Base-by-base conservation (phyloP, 129 eudicot genomes). In the Lactuca saligna region DNA sequence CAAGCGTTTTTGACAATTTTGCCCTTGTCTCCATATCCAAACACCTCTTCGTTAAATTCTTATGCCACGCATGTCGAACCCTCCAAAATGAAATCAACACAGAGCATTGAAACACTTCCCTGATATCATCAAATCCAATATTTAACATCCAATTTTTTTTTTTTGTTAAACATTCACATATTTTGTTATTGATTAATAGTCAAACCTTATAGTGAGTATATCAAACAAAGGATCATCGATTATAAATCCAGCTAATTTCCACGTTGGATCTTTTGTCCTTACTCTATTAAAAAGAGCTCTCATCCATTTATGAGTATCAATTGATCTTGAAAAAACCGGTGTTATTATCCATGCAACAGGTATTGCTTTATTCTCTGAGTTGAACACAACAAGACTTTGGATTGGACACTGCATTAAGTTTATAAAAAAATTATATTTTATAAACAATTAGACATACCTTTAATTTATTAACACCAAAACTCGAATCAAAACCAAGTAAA, bases 11-110 rank as follows among this genome's bases (percentile, higher is more conserved):
- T 34, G 88, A 83, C 39, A 88, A 54, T 50, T 70, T 82, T 55
- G 81, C 86, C 12, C 94, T 78, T 56, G 14, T 78, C 79, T 80
- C 96, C 44, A 71, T 68, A 57, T 79, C 73, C 16, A 86, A 73
- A 74, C 96, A 85, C 80, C 83, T 82, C 83, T 75, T 84, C 78
- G 86, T 63, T 62, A 91, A 60, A 77, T 88, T 85, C 59, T 86
- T 91, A 66, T 88, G 97, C 97, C 96, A 91, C 50, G 94, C 83
- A 80, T 88, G 97, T 61, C 97, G 97, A 55, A 91, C 91, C 58
- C 89, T 81, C 94, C 96, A 91, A 76, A 86, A 79, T 79, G 84
- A 88, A 70, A 88, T 70, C 84, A 91, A 70, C 35, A 91, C 90
- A 55, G 93, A 82, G 78, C 93, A 91, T 63, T 91, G 86, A 54